These are phyloP conservation scores for Fusarium domesticum DNA, from an alignment of 2,329 filamentous ascomycete species.

Conservation along the genomic window DNA sequence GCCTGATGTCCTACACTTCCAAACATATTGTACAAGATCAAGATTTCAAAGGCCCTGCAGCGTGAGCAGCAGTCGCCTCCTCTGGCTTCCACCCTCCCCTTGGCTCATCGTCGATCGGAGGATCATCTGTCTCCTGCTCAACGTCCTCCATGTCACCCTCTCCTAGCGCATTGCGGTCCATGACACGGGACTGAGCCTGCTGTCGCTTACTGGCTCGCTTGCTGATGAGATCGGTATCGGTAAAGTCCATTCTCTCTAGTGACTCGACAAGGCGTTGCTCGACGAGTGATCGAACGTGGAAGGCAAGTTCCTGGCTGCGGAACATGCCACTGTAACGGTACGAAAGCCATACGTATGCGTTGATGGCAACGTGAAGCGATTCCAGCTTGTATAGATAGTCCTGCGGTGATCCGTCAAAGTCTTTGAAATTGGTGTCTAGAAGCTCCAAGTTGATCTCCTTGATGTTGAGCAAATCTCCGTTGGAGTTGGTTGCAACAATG, in stretches of 20 bases:
- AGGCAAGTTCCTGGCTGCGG: constrained; percentile 68
- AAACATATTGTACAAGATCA: neutral
- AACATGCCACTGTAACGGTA: constrained; percentile 85
- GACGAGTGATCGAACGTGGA: constrained; percentile 73
- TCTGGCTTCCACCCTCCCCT: constrained; percentile 5
- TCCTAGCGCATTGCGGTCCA: constrained; percentile 11
- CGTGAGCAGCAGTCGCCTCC: neutral
- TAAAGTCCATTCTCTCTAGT: constrained; percentile 50
- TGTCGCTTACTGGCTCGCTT: constrained; percentile 25
- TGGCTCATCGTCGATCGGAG: constrained; percentile 11
- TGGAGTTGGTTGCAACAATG: constrained; percentile 64
- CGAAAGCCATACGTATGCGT: constrained; percentile 88
- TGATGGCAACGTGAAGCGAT: constrained; percentile 73
- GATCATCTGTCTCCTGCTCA: constrained; percentile 19
- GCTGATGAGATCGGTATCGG: constrained; percentile 33
- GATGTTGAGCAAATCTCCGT: constrained; percentile 70
- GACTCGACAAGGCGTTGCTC: constrained; percentile 65
- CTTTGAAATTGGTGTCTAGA: constrained; percentile 60
- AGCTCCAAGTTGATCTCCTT: constrained; percentile 67
- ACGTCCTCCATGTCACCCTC: constrained; percentile 14
- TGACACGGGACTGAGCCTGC: constrained; percentile 16
- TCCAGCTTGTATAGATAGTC: constrained; percentile 69
- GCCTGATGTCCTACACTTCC: neutral
- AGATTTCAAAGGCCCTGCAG: constrained; percentile 1
- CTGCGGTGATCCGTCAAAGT: constrained; percentile 38